phyloP scores from a whole-genome alignment of 192 early-diverging fungal species.

The Mortierella hygrophila region DNA sequence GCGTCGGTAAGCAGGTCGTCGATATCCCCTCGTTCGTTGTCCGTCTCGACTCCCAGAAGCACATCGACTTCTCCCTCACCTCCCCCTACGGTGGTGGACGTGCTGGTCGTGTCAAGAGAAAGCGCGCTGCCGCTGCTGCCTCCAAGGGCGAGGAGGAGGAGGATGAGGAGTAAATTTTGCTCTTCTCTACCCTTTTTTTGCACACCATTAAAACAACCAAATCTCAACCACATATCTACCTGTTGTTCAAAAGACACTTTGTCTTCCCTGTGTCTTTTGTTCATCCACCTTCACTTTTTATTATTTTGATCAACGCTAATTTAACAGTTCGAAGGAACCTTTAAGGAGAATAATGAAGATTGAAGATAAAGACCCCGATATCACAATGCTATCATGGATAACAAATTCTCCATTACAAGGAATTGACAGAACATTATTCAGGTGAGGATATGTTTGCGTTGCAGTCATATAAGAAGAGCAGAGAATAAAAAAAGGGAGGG shows the following conservation, averaged over 20 bases:
- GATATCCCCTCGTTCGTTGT: slow-evolving; percentile 97
- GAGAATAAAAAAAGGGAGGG: too few species aligned
- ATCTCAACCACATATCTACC: neutral
- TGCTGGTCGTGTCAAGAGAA: slow-evolving; percentile 96
- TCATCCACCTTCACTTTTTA: neutral
- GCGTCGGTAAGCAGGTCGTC: slow-evolving; percentile 97
- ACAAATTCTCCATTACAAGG: too few species aligned
- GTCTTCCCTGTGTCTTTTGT: neutral
- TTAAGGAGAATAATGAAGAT: too few species aligned
- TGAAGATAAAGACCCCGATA: too few species aligned
- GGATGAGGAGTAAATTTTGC: slow-evolving; percentile 63
- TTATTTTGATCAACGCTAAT: too few species aligned
- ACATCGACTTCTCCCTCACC: slow-evolving; percentile 80
- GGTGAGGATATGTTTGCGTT: too few species aligned
- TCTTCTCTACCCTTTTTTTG: neutral
- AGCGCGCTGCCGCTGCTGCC: slow-evolving; percentile 84
- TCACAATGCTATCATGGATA: too few species aligned
- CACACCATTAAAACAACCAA: slow-evolving; percentile 1
- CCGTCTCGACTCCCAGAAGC: slow-evolving; percentile 73
- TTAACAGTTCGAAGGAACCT: too few species aligned
- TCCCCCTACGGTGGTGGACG: slow-evolving; percentile 98
- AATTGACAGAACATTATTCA: too few species aligned
- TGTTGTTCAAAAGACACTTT: neutral
- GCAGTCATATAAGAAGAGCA: too few species aligned
- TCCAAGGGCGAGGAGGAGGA: slow-evolving; percentile 70